These are phyloP conservation scores for Colletotrichum echinochloae DNA, from an alignment of 2,329 filamentous ascomycete species.

Conservation along the genomic window DNA sequence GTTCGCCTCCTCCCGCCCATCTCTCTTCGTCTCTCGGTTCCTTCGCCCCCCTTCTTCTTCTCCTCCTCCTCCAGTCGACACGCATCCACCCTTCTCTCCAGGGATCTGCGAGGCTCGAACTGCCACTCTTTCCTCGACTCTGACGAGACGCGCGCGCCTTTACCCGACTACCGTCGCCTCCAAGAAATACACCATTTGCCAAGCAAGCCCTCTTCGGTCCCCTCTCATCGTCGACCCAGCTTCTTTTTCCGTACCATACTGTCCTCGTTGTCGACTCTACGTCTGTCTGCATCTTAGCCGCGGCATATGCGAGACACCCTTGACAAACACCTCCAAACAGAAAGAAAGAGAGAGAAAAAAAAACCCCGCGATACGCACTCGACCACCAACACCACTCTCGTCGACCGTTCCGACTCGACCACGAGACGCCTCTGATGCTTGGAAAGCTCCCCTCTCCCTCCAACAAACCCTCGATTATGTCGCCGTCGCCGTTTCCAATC, in stretches of 20 bases:
- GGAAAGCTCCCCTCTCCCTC: neutral
- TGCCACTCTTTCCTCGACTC: slow-evolving; percentile 9
- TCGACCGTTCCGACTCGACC: slow-evolving; percentile 5
- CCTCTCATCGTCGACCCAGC: neutral
- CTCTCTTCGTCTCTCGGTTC: neutral
- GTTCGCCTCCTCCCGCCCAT: neutral
- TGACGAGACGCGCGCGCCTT: slow-evolving; percentile 4
- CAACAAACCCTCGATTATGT: slow-evolving; percentile 26
- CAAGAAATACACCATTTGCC: neutral
- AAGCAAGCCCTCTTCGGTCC: neutral
- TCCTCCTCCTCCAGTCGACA: neutral
- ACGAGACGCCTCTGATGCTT: slow-evolving; percentile 23
- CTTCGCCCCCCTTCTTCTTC: neutral
- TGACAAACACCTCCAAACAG: slow-evolving; percentile 14
- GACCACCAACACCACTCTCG: slow-evolving; percentile 1
- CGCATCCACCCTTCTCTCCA: neutral
- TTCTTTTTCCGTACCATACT: neutral
- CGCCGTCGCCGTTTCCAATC: slow-evolving; percentile 11
- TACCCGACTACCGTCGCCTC: slow-evolving; percentile 7
- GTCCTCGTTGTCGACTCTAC: neutral
- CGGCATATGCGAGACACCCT: slow-evolving; percentile 32
- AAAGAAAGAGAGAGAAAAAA: no score
- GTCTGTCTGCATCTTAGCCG: slow-evolving; percentile 11
- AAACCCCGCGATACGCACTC: slow-evolving; percentile 34
- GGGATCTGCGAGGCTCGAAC: slow-evolving; percentile 10